Evolutionary conservation across 169 alveolate genomes (phyloP), one percentile per base, ranked within the genome.

Genomic region (Plasmodium chabaudi): DNA sequence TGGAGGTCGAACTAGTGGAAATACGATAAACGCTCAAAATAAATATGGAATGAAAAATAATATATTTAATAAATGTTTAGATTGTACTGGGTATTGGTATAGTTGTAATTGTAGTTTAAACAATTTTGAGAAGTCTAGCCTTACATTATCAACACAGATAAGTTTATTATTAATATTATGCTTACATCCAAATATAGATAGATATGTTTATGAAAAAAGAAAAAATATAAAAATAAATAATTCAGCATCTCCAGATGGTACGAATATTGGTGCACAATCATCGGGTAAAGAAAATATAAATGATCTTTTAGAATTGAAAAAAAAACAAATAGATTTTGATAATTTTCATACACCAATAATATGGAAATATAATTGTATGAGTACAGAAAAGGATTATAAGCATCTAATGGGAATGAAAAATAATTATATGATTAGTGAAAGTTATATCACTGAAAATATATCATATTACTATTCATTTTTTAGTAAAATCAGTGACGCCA

Each of bases 311-410:
- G 82, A 79, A 53, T 44, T 65, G 9, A 71, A 59, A 12, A 68
- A 86, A 19, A 64, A 86, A 51, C 69, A 69, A 86, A 49, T 59
- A 4, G 34, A 86, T 15, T 86, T 86, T 47, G 46, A 69, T 0
- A 68, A 27, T 56, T 86, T 86, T 42, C 57, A 86, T 12, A 57
- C 5, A 7, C 91, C 91, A 5, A 73, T 57, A 39, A 46, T 72
- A 19, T 86, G 91, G 91, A 86, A 51, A 63, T 86, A 69, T 17
- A 86, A 86, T 23, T 69, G 87, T n/a, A 86, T 86, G 91, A 86
- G 87, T 34, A 56, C 91, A 5, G 55, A 64, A 17, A 86, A 86
- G 19, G 91, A 86, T 42, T 47, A 34, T 13, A 86, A 86, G 39
- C 56, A 86, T 69, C 51, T 86, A 17, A 57, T 57, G 57, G 59